Conservation (phyloP, 768 basidiomycete genomes). For the Phaeolepiota aurea region DNA sequence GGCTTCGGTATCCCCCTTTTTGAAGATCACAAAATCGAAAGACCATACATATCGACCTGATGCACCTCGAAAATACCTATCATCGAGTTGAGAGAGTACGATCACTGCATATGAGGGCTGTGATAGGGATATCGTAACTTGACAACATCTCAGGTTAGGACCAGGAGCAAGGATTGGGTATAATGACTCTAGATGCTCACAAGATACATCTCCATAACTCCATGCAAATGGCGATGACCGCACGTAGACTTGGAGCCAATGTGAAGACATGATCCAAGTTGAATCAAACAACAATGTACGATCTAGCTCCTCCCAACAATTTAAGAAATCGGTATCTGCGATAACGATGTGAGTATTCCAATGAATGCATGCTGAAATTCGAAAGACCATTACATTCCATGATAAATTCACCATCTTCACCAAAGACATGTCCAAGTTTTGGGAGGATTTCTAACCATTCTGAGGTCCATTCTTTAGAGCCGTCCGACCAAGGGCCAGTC, state of each 20-base stretch:
- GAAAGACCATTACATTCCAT: constrained; percentile 36
- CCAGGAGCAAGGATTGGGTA: constrained; percentile 10
- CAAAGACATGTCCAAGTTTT: constrained; percentile 36
- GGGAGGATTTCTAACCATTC: constrained; percentile 40
- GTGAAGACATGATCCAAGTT: constrained; percentile 40
- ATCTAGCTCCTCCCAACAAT: constrained; percentile 37
- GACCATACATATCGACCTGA: constrained; percentile 27
- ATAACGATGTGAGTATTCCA: background rate
- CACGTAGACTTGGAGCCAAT: constrained; percentile 37
- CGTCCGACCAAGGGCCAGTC: constrained; percentile 47
- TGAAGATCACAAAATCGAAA: constrained; percentile 40
- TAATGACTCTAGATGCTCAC: constrained; percentile 15
- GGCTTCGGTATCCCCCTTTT: constrained; percentile 27
- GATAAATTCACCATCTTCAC: constrained; percentile 44
- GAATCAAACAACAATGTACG: constrained; percentile 42
- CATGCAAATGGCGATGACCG: constrained; percentile 25
- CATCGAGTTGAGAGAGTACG: constrained; percentile 37
- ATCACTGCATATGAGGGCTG: constrained; percentile 30
- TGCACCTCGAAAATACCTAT: constrained; percentile 34
- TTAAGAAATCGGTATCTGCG: constrained; percentile 39
- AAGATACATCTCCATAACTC: constrained; percentile 40
- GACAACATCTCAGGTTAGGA: too few species aligned
- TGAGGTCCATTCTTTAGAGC: constrained; percentile 46
- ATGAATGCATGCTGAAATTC: background rate
- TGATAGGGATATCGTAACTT: constrained; percentile 35